Evolutionary conservation across 192 early-diverging fungal genomes (phyloP).

Genomic region (Umbelopsis ramanniana): DNA sequence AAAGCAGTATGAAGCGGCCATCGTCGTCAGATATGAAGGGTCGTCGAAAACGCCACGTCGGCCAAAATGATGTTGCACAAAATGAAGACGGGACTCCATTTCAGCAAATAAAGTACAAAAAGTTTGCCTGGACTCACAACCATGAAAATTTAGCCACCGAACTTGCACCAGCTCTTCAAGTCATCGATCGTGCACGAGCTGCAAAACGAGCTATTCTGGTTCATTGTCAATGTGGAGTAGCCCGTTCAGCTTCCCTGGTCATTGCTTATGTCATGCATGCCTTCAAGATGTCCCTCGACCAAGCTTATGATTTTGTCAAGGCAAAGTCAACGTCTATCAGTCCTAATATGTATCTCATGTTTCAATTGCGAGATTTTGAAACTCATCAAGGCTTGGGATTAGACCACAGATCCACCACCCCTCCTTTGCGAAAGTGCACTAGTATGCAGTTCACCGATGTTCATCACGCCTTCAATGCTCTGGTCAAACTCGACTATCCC

Average conservation of each 20-base stretch:
- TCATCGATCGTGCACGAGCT: slow-evolving; percentile 65
- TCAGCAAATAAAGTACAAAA: slow-evolving; percentile 57
- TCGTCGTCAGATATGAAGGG: not conserved
- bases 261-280: slow-evolving; percentile 90
- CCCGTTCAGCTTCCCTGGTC: slow-evolving; percentile 82
- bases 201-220: slow-evolving; percentile 70
- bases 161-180: slow-evolving; percentile 64
- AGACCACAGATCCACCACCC: not conserved
- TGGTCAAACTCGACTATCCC: not conserved
- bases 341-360: slow-evolving; percentile 83
- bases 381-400: slow-evolving; percentile 24
- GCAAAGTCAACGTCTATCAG: slow-evolving; percentile 68
- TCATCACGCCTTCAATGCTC: not conserved
- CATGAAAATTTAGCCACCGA: slow-evolving; percentile 64
- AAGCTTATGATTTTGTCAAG: slow-evolving; percentile 82
- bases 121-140: slow-evolving; percentile 76
- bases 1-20: not conserved
- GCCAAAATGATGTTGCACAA: slow-evolving; percentile 12
- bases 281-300: slow-evolving; percentile 52
- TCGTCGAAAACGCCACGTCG: slow-evolving; percentile 15
- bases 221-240: slow-evolving; percentile 89
- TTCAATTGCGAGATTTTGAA: slow-evolving; percentile 78
- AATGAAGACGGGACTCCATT: slow-evolving; percentile 4
- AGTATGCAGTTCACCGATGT: not conserved
- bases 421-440: not conserved